These are phyloP conservation scores for Kluyveromyces nonfermentans DNA, from an alignment of 805 yeast species.

Conservation along the genomic window DNA sequence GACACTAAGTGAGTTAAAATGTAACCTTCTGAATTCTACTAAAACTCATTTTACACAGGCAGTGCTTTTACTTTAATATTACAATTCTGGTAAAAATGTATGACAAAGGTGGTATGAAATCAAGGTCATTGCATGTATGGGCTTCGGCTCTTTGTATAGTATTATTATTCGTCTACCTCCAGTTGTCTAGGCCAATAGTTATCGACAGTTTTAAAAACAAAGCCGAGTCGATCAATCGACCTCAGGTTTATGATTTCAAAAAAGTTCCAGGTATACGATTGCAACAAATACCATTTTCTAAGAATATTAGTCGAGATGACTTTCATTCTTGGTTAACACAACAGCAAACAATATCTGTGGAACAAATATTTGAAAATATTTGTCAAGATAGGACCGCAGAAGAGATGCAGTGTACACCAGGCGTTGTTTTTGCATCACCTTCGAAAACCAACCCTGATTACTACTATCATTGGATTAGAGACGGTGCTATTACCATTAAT, in stretches of 20 bases:
- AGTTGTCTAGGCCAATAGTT: background rate
- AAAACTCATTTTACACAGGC: background rate
- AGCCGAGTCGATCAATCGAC: background rate
- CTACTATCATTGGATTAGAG: conserved; percentile 86
- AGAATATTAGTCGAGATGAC: conserved; percentile 6
- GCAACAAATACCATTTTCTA: conserved; percentile 1
- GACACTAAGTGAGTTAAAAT: no score
- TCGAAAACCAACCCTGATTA: conserved; percentile 65
- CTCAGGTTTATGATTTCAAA: background rate
- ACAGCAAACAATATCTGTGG: conserved; percentile 23
- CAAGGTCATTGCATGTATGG: background rate
- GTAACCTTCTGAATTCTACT: no score
- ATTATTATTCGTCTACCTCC: background rate
- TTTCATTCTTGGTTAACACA: conserved; percentile 7
- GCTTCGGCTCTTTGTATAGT: background rate
- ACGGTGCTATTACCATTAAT: conserved; percentile 71
- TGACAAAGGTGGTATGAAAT: background rate
- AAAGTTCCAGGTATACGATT: background rate
- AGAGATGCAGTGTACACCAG: conserved; percentile 39
- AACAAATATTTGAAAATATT: conserved; percentile 38
- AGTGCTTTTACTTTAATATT: no score
- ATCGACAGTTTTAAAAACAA: background rate
- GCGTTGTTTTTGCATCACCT: conserved; percentile 82
- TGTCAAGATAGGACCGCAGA: conserved; percentile 27
- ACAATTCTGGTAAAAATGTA: background rate